phyloP scores from a whole-genome alignment of 305 asterid genomes.

The Fraxinus sp. region DNA sequence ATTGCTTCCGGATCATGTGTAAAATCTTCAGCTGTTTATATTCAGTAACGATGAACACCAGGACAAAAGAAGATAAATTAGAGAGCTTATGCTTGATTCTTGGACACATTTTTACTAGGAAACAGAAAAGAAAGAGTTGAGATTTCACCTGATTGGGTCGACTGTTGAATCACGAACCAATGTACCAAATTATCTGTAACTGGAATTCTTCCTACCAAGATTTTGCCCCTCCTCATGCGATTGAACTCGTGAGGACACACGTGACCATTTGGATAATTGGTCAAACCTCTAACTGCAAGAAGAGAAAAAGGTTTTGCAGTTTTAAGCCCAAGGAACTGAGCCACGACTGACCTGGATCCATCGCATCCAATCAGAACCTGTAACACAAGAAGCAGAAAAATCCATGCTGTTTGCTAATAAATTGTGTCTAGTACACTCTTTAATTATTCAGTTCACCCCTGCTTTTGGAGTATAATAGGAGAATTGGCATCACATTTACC shows the following conservation, averaged over 20 bases:
- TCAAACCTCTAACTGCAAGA: conserved; percentile 30
- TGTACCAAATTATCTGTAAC: conserved; percentile 29
- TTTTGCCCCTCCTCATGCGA: conserved; percentile 28
- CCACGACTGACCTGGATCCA: conserved; percentile 36
- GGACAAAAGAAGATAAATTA: neutral
- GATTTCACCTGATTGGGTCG: neutral
- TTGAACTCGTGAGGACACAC: conserved; percentile 24
- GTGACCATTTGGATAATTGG: conserved; percentile 37
- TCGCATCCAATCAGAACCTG: too few species aligned
- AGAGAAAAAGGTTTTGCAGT: conserved; percentile 25
- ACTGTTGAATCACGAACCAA: conserved; percentile 29
- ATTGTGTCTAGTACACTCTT: neutral
- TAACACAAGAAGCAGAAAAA: neutral
- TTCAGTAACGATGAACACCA: neutral
- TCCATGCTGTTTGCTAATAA: neutral
- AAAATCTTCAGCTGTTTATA: conserved; percentile 17
- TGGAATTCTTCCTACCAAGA: conserved; percentile 34
- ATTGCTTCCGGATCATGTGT: conserved; percentile 31
- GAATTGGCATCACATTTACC: neutral
- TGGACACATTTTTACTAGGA: neutral
- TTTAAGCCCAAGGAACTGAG: conserved; percentile 34
- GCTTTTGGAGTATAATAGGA: neutral
- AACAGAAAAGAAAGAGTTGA: neutral
- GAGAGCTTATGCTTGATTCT: neutral
- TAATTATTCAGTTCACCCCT: neutral